Base-by-base conservation (phyloP, 768 basidiomycete genomes). In the Mycena filopes region DNA sequence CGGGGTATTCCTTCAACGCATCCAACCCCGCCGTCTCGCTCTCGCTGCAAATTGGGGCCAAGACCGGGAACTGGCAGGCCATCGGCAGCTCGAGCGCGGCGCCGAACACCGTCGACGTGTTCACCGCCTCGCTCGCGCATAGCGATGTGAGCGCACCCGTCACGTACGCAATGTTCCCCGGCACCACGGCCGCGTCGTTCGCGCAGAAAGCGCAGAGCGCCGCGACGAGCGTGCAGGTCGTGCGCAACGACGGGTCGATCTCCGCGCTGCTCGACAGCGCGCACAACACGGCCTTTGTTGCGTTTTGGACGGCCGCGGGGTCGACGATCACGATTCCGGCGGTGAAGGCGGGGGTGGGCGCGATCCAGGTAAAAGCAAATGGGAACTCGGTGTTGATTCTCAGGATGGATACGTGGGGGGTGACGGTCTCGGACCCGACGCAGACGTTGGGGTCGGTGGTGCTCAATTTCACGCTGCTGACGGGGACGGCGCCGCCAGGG, bases 401-500 rank as follows among this genome's bases (percentile, higher is more conserved):
- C 60, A 59, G 76, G 12, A 49, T 79, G 60, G 71, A 77, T 36
- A 72, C 73, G 2, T 72, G 78, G 67, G 73, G 70, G 29, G 65
- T 87, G 60, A 83, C 81, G 0, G 78, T 84, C 12, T 79, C 86
- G 0, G 86, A 87, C 67, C 86, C 86, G 15, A 82, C 82, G 26
- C 83, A 84, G 70, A 75, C 64, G 11, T 36, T 11, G 36, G n/a
- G n/a, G n/a, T 72, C 71, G 13, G 31, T 69, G 15, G 40, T 54
- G 2, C 49, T 84, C 29, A 77, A 70, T 54, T 68, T 78, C 21
- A 75, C 72, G 25, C 56, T 73, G 29, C 67, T 71, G 55, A 66
- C 67, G 4, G 71, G 69, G 21, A 65, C 45, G 3, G 62, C 62
- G 23, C 72, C 71, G 25, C 29, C 72, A 5, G 78, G 75, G 15